A percentile compares a stretch with the other conserved stretches of the same genome.
phyloP scores from a whole-genome alignment of 345 rosid genomes.

The Salix purpurea region DNA sequence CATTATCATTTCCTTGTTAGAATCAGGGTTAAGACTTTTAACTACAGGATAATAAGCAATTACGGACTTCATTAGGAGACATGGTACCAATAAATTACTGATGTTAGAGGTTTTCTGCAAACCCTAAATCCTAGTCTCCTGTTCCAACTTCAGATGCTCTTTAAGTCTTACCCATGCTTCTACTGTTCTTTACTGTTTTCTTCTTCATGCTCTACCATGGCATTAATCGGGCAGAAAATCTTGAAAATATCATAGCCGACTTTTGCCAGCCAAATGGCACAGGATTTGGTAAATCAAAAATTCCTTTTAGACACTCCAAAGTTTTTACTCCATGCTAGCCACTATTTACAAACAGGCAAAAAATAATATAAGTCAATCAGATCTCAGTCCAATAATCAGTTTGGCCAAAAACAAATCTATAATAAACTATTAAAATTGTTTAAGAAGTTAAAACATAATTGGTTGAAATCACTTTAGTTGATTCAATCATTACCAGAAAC shows the following conservation, averaged over 20 bases:
- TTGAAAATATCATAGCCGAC: neutral
- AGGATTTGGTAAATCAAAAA: neutral
- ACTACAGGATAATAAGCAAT: neutral
- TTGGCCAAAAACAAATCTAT: neutral
- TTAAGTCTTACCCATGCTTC: neutral
- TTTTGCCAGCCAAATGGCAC: neutral
- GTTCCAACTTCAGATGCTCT: neutral
- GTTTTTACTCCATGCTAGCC: neutral
- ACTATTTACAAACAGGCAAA: neutral
- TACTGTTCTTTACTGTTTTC: neutral
- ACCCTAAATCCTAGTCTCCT: neutral
- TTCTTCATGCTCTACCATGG: neutral
- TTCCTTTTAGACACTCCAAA: neutral
- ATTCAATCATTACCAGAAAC: slow-evolving; percentile 6
- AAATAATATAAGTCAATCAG: neutral
- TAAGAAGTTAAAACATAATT: neutral
- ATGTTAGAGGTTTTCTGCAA: neutral
- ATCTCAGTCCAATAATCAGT: slow-evolving; percentile 4
- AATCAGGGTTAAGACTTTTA: neutral
- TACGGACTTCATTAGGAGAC: neutral
- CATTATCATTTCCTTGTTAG: neutral
- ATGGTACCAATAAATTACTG: neutral
- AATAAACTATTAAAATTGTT: neutral
- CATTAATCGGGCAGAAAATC: neutral
- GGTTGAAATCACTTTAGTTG: neutral